phyloP scores from a whole-genome alignment of 129 eudicot genomes.

The Lactuca saligna region DNA sequence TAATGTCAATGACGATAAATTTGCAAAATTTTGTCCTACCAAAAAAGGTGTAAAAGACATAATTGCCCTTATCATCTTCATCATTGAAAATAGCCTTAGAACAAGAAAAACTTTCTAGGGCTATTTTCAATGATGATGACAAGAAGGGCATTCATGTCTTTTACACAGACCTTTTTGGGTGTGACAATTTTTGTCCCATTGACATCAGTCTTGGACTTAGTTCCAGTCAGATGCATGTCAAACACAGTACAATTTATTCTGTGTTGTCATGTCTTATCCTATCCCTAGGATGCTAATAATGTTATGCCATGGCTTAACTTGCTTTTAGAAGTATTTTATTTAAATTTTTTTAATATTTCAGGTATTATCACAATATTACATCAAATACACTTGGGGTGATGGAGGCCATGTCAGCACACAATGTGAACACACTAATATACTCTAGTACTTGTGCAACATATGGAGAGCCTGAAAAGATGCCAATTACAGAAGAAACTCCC shows the following conservation, averaged over 20 bases:
- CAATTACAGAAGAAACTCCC: constrained; percentile 81
- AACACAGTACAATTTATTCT: neutral
- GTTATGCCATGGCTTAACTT: neutral
- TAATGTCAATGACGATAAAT: no score
- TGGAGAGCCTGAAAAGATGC: constrained; percentile 93
- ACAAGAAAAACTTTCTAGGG: no score
- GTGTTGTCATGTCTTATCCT: neutral
- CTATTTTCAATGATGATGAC: neutral
- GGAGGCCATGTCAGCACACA: constrained; percentile 75
- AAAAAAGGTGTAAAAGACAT: no score
- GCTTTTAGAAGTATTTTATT: neutral
- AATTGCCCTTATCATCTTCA: no score
- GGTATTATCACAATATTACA: constrained; percentile 91
- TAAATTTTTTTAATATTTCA: constrained; percentile 17
- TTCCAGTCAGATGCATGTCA: no score
- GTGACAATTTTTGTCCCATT: no score
- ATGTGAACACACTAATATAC: constrained; percentile 67
- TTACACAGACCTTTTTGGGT: no score
- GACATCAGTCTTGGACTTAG: no score
- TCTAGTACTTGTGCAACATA: constrained; percentile 96
- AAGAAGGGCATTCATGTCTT: no score
- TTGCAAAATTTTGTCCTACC: no score
- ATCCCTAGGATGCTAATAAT: neutral
- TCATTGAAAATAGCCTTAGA: no score
- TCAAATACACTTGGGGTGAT: constrained; percentile 69